Evolutionary conservation across 2,329 filamentous ascomycete genomes (phyloP), one percentile per base, ranked within the genome.

Genomic region (Stagonosporopsis chrysanthemi): DNA sequence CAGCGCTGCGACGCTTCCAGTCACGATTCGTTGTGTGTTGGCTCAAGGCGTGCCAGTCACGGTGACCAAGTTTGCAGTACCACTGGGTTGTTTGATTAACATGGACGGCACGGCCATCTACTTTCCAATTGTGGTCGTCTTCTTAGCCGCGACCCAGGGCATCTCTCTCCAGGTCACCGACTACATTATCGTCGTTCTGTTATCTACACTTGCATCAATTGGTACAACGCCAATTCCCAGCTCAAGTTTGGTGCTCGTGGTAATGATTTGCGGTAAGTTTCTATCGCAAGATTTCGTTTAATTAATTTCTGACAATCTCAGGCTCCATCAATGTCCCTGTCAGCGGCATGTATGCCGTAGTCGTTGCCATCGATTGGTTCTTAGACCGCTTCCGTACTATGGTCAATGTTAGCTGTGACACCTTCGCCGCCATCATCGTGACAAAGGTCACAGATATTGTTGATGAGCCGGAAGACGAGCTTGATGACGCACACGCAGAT

Each of bases 351-450:
- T 83, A 81, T 60, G 82, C 79, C 22, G 81, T 84, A 38, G 80
- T 84, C 14, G 78, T 83, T 2, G 82, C 81, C 23, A 83, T 84
- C 41, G 82, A 84, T 60, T 84, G 82, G 82, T 80, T 84, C 68
- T 73, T 84, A n/a, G 83, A 84, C 69, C 80, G 82, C 26, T 84
- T 84, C 77, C 76, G 83, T 14, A 84, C 82, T 0, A 77, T 79
- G 3, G 66, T 80, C 51, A 84, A 84, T 58, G 82, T 84, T 40
- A 79, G 76, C 33, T 80, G 80, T n/a, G 82, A 84, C 65, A 58
- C 82, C 1, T 83, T 78, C 53, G 80, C 79, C 0, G 78, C 77
- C 2, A 65, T 62, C 2, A 68, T 82, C 26, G 63, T 82, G 3
- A 62, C 68, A 2, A 78, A 79, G 54, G 61, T 81, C 22, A 80